Evolutionary conservation across 176 grass and related monocot species (phyloP), one percentile per base, ranked within the genome.

Genomic region (Carex parvula): DNA sequence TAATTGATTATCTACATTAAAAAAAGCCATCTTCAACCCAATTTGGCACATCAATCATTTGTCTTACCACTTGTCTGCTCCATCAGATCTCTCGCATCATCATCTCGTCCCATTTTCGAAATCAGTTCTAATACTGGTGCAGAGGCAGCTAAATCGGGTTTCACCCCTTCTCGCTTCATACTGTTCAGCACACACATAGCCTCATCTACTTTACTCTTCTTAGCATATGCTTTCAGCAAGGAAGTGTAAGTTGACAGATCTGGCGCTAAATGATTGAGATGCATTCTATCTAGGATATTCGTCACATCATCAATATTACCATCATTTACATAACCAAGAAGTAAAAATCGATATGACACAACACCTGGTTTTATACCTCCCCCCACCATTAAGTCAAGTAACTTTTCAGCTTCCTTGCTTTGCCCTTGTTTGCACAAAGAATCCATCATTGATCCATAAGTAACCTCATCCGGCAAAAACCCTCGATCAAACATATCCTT

Each of bases 391-490:
- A 29, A 39, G 62, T 77, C 53, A 9, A 80, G 48, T 2, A 80
- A 12, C n/a, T 65, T 50, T 39, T 75, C 14, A 62, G 74, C 73
- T 26, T 74, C 73, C 20, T 80, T 59, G 26, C 16, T 86, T 80
- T 80, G 56, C 2, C 69, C 84, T 30, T 42, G 39, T 33, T 22
- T 79, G 66, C 70, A 62, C 14, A 55, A 20, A 20, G 20, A 35
- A 86, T 80, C 21, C 12, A 86, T 86, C 15, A 80, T 32, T 8
- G 62, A 18, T 17, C 48, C 1, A 7, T 26, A 86, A n/a, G 21
- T 85, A 46, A 50, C 78, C 6, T 61, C 15, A 86, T 86, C 4
- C 15, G 78, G 60, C 46, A 24, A 22, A 29, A 63, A 7, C 2
- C 37, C 50, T 16, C 64, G 39, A 69, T 18, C 33, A 16, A 67